A percentile compares a stretch with the other conserved stretches of the same genome.
Evolutionary conservation across 129 eudicot genomes (phyloP).

Genomic region (Cynara cardunculus): DNA sequence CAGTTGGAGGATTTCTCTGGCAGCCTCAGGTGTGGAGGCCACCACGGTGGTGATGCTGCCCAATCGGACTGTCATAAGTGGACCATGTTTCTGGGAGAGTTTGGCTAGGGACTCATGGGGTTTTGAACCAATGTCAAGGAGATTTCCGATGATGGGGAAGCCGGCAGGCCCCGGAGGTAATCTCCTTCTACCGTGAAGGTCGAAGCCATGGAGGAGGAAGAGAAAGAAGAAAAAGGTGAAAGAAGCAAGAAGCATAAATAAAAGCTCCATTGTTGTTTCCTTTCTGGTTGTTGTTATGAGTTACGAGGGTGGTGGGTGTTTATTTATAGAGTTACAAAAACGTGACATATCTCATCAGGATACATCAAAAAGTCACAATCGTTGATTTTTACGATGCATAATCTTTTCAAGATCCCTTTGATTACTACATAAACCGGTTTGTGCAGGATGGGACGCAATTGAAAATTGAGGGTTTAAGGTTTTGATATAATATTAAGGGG

Average conservation of each 20-base stretch:
- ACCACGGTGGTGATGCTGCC: conserved; percentile 42
- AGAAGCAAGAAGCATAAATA: neutral
- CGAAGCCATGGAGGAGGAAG: conserved; percentile 13
- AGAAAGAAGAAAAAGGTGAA: neutral
- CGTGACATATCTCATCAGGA: neutral
- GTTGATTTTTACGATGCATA: too few species aligned
- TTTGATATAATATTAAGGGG: too few species aligned
- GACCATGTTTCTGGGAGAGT: conserved; percentile 38
- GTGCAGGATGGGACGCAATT: too few species aligned
- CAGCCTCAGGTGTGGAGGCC: conserved; percentile 39
- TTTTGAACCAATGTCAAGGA: conserved; percentile 32
- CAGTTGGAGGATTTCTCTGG: conserved; percentile 47
- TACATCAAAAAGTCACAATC: too few species aligned
- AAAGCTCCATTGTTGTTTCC: conserved; percentile 8
- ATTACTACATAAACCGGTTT: too few species aligned
- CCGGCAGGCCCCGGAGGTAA: conserved; percentile 35
- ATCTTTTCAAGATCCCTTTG: too few species aligned
- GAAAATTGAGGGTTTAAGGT: too few species aligned
- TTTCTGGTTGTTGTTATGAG: neutral
- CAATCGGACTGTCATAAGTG: conserved; percentile 48
- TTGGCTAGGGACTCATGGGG: conserved; percentile 35
- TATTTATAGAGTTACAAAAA: neutral
- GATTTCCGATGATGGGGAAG: conserved; percentile 42
- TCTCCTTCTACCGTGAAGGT: conserved; percentile 3
- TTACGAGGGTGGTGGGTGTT: neutral